Percentiles rank a stretch among this genome's conserved stretches.
Evolutionary conservation across 176 grass and related monocot genomes (phyloP).

Genomic region (Phoenix roebelenii): DNA sequence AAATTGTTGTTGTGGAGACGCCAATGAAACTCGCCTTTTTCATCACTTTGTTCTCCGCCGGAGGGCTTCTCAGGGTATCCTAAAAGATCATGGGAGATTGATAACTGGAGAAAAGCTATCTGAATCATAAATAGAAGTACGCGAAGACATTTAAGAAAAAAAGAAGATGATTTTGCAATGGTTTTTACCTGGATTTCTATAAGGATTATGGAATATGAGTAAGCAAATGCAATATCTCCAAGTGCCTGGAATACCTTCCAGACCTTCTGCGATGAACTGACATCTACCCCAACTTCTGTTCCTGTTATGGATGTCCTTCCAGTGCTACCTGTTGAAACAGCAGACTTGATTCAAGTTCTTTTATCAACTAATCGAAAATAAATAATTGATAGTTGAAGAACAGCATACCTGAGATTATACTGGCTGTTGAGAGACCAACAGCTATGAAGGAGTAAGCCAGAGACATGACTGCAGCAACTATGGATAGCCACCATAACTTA

Average conservation of each 20-base stretch:
- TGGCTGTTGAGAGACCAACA: constrained; percentile 48
- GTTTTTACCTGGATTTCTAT: constrained; percentile 76
- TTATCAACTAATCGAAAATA: background rate
- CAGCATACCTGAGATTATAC: constrained; percentile 36
- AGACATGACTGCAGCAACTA: constrained; percentile 74
- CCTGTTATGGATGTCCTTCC: constrained; percentile 53
- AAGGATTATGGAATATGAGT: constrained; percentile 85
- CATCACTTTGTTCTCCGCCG: constrained; percentile 80
- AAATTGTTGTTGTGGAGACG: constrained; percentile 63
- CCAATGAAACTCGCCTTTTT: constrained; percentile 67
- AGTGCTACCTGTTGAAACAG: constrained; percentile 23
- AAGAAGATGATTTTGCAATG: background rate
- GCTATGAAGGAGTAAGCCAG: constrained; percentile 68
- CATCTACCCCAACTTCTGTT: constrained; percentile 61
- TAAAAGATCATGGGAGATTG: constrained; percentile 1
- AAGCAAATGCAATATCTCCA: constrained; percentile 84
- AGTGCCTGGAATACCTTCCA: constrained; percentile 71
- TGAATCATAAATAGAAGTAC: background rate
- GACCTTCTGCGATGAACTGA: constrained; percentile 55
- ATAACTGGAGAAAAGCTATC: background rate
- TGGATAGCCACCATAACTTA: constrained; percentile 63
- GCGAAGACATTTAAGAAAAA: background rate
- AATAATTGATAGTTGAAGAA: no score
- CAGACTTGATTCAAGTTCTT: background rate
- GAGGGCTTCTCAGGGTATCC: constrained; percentile 73